Conservation (phyloP, 805 yeast species). For the Ogataea naganishii region DNA sequence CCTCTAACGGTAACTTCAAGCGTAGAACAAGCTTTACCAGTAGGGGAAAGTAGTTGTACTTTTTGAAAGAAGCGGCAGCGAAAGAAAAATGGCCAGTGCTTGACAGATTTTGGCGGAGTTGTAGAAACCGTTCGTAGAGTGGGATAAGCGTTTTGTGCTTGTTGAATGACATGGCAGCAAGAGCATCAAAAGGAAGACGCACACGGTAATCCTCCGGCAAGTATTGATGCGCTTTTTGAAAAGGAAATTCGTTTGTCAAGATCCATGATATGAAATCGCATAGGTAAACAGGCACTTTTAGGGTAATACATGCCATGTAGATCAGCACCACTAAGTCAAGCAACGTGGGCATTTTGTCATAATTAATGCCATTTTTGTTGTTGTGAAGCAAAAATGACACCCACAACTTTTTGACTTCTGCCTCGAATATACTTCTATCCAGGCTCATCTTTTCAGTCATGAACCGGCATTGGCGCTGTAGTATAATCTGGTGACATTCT, state of each 20-base stretch:
- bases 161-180: no score
- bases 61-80: no score
- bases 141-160: no score
- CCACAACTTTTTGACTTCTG: slow-evolving; percentile 31
- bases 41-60: slow-evolving; percentile 26
- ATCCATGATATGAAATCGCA: slow-evolving; percentile 38
- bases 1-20: slow-evolving; percentile 40
- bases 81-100: no score
- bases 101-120: no score
- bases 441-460: slow-evolving; percentile 24
- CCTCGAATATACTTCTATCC: slow-evolving; percentile 6
- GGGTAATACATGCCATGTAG: slow-evolving; percentile 41
- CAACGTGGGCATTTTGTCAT: slow-evolving; percentile 4
- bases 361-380: slow-evolving; percentile 13
- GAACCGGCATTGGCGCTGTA: slow-evolving; percentile 38
- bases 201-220: background rate
- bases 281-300: slow-evolving; percentile 41
- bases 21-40: slow-evolving; percentile 33
- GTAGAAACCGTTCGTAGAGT: no score
- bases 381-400: background rate
- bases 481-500: slow-evolving; percentile 24
- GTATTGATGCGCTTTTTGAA: slow-evolving; percentile 7
- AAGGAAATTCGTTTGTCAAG: slow-evolving; percentile 39
- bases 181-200: no score
- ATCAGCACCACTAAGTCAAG: slow-evolving; percentile 27